A percentile compares a stretch with the other conserved stretches of the same genome.
Conservation (phyloP, 83 land plant genomes). For the Diphasiastrum complanatum region DNA sequence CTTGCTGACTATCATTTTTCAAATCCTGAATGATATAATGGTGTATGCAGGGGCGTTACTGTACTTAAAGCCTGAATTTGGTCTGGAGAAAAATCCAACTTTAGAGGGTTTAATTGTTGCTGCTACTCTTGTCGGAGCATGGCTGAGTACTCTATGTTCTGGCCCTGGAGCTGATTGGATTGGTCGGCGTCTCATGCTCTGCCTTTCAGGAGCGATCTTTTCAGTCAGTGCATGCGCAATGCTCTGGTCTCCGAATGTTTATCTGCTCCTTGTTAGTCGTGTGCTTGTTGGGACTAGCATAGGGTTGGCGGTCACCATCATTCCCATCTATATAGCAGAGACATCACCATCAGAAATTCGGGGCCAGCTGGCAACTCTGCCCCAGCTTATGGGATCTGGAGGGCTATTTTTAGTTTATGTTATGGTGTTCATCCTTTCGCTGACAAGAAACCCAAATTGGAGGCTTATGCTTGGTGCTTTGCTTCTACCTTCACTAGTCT, state of each 20-base stretch:
- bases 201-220: constrained; percentile 17
- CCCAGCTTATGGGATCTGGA: constrained; percentile 29
- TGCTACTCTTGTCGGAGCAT: constrained; percentile 27
- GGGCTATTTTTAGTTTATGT: constrained; percentile 16
- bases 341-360: constrained; percentile 32
- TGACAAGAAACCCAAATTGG: constrained; percentile 20
- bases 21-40: too few species aligned
- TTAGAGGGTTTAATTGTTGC: constrained; percentile 35
- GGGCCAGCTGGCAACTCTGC: constrained; percentile 31
- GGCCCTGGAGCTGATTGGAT: constrained; percentile 38
- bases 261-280: constrained; percentile 22
- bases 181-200: constrained; percentile 21
- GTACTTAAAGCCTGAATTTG: constrained; percentile 29
- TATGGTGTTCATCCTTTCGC: constrained; percentile 32
- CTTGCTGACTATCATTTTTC: too few species aligned
- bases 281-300: constrained; percentile 21
- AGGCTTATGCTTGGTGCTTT: constrained; percentile 29
- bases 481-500: constrained; percentile 17
- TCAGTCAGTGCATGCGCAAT: constrained; percentile 23
- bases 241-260: constrained; percentile 29
- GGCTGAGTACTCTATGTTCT: constrained; percentile 20
- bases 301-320: constrained; percentile 28
- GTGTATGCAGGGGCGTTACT: constrained; percentile 28
- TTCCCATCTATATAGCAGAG: constrained; percentile 33
- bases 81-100: constrained; percentile 19